These are phyloP conservation scores for Diaporthe humulicola DNA, from an alignment of 2,329 filamentous ascomycete genomes.

Conservation along the genomic window DNA sequence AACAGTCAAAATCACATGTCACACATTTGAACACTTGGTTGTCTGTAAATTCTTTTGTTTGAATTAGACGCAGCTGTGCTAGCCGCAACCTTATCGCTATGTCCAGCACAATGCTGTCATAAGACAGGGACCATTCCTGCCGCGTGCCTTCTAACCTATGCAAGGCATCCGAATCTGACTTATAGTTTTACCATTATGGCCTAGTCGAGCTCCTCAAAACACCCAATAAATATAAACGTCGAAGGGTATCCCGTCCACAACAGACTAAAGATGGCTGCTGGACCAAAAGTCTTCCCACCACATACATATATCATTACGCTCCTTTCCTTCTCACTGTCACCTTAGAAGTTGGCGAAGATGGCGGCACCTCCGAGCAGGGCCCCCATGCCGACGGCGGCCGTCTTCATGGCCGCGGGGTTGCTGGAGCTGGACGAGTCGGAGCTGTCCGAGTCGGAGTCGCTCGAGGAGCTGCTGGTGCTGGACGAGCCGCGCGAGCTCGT, in stretches of 20 bases:
- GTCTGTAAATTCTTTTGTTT: background rate
- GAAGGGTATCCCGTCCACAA: constrained; percentile 27
- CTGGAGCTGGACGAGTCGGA: constrained; percentile 39
- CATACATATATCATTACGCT: background rate
- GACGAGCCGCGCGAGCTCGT: constrained; percentile 27
- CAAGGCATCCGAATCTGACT: constrained; percentile 14
- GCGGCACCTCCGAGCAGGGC: constrained; percentile 63
- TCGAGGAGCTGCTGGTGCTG: constrained; percentile 39
- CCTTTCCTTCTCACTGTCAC: background rate
- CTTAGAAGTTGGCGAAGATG: constrained; percentile 58
- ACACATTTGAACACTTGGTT: background rate
- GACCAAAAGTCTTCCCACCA: constrained; percentile 15
- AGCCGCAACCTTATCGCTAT: background rate
- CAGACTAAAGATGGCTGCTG: background rate
- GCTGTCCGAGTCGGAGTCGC: constrained; percentile 35
- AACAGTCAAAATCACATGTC: too few species aligned
- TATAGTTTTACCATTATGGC: constrained; percentile 1
- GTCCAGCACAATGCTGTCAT: background rate
- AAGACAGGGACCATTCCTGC: background rate
- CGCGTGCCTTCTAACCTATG: background rate
- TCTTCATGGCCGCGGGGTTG: constrained; percentile 51
- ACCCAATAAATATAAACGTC: constrained; percentile 26
- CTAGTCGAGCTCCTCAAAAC: background rate
- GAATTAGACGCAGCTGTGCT: background rate
- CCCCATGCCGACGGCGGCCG: constrained; percentile 59